These are phyloP conservation scores for Populus euphratica DNA, from an alignment of 345 rosid species.

Conservation along the genomic window DNA sequence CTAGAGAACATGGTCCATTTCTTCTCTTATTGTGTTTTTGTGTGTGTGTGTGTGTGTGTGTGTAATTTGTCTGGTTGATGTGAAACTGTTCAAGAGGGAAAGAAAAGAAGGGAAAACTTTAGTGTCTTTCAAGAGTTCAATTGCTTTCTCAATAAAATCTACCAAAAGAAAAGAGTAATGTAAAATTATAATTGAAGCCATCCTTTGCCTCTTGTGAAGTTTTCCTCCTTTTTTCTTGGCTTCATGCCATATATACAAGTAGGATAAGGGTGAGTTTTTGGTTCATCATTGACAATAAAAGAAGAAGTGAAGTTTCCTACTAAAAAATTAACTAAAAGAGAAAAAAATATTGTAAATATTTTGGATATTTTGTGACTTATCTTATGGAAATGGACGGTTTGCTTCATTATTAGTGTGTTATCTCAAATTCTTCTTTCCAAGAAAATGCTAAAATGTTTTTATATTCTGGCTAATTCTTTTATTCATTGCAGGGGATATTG, in stretches of 20 bases:
- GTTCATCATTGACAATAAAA: neutral
- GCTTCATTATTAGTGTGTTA: neutral
- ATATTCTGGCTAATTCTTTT: neutral
- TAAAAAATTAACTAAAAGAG: neutral
- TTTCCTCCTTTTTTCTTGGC: neutral
- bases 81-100: neutral
- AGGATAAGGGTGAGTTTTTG: neutral
- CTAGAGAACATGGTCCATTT: neutral
- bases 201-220: neutral
- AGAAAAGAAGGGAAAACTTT: neutral
- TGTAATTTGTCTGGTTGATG: neutral
- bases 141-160: neutral
- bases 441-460: neutral
- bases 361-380: too few relatives aligned
- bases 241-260: neutral
- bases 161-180: neutral
- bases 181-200: neutral
- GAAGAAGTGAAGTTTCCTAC: neutral
- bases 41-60: neutral
- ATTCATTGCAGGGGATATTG: conserved; percentile 24
- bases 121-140: neutral
- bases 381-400: neutral
- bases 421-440: neutral
- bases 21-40: neutral
- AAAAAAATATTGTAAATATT: too few relatives aligned